phyloP scores from a whole-genome alignment of 2,329 filamentous ascomycete species.

The Pestalotiopsis sp. region DNA sequence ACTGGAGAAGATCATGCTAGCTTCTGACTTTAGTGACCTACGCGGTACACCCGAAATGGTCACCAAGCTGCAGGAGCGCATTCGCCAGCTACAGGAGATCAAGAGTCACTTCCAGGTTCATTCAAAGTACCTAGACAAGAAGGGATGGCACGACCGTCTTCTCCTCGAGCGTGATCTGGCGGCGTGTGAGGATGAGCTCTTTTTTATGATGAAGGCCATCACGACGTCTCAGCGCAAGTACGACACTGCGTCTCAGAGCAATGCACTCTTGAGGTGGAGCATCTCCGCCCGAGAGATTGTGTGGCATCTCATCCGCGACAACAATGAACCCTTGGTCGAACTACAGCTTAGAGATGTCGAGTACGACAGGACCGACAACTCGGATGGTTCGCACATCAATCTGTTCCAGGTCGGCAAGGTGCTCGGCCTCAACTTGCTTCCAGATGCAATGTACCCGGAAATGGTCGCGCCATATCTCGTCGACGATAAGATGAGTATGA shows the following conservation, averaged over 20 bases:
- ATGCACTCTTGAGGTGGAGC: slow-evolving; percentile 85
- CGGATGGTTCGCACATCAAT: slow-evolving; percentile 95
- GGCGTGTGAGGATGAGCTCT: slow-evolving; percentile 92
- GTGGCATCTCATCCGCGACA: slow-evolving; percentile 92
- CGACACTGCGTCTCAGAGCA: slow-evolving; percentile 72
- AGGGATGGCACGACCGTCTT: slow-evolving; percentile 89
- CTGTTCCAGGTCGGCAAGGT: slow-evolving; percentile 86
- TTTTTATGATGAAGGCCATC: slow-evolving; percentile 99
- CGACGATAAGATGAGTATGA: slow-evolving; percentile 54
- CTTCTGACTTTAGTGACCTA: slow-evolving; percentile 96
- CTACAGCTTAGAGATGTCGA: slow-evolving; percentile 89
- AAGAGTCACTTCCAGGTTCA: slow-evolving; percentile 96
- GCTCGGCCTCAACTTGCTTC: slow-evolving; percentile 85
- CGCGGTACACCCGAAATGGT: slow-evolving; percentile 94
- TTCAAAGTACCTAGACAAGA: slow-evolving; percentile 80
- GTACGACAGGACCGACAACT: slow-evolving; percentile 95
- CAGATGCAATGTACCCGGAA: slow-evolving; percentile 89
- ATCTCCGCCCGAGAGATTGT: slow-evolving; percentile 95
- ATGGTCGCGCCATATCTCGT: slow-evolving; percentile 92
- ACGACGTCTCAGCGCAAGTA: slow-evolving; percentile 91
- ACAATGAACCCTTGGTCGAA: slow-evolving; percentile 85
- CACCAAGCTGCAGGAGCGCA: slow-evolving; percentile 85
- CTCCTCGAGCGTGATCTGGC: slow-evolving; percentile 87
- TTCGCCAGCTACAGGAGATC: slow-evolving; percentile 92
- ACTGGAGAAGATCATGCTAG: slow-evolving; percentile 97